Evolutionary conservation across 441 rosid genomes (phyloP).

Genomic region (Flueggea neowawraea): DNA sequence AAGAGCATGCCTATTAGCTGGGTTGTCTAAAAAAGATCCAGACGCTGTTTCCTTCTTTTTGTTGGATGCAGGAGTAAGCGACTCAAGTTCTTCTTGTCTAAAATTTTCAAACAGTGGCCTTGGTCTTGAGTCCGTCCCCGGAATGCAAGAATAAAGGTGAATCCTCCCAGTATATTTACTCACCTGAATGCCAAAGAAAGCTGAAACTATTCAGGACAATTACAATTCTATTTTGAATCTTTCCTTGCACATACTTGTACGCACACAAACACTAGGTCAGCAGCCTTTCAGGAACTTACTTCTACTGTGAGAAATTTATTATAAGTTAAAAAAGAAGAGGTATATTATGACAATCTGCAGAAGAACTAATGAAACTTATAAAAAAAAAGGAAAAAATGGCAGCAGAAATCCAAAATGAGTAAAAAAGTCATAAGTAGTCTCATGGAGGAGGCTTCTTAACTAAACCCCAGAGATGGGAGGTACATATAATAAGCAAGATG

Average conservation of each 20-base stretch:
- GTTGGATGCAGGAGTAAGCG: constrained; percentile 20
- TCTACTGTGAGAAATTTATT: no score
- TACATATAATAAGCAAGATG: no score
- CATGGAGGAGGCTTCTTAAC: no score
- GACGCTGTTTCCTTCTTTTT: constrained; percentile 28
- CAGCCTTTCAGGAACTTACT: no score
- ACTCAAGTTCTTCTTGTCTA: constrained; percentile 77
- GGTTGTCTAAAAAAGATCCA: constrained; percentile 31
- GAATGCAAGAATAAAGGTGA: constrained; percentile 79
- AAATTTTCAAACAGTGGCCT: constrained; percentile 76
- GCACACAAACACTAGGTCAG: no score
- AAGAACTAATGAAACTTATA: no score
- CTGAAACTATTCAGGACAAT: constrained; percentile 1
- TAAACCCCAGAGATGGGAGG: no score
- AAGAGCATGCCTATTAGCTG: constrained; percentile 47
- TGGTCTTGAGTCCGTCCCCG: constrained; percentile 74
- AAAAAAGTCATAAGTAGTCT: no score
- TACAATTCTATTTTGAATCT: background rate
- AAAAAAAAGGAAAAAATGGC: no score
- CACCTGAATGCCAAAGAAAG: constrained; percentile 47
- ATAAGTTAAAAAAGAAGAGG: no score
- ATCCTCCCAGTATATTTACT: constrained; percentile 93
- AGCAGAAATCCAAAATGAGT: no score
- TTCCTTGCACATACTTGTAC: background rate
- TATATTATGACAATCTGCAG: no score